These are phyloP conservation scores for Pichia sp. DNA, from an alignment of 1,139 yeast species.

Conservation along the genomic window DNA sequence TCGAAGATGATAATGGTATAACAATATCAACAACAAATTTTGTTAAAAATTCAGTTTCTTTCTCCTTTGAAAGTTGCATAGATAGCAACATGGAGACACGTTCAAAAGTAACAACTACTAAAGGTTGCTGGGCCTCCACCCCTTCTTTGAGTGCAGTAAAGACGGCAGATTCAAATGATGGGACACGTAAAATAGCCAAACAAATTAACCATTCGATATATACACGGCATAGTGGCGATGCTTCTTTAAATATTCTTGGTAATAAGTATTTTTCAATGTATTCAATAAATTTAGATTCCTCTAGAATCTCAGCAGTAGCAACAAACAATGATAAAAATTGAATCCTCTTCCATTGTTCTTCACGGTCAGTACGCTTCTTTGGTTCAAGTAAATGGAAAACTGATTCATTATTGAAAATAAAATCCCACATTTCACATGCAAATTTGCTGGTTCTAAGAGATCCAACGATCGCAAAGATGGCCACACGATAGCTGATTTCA, in stretches of 20 bases:
- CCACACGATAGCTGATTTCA: conserved; percentile 52
- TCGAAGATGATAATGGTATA: conserved; percentile 72
- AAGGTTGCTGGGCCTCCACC: conserved; percentile 37
- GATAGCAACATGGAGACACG: conserved; percentile 53
- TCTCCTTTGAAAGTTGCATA: conserved; percentile 34
- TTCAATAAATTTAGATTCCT: conserved; percentile 20
- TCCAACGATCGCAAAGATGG: conserved; percentile 41
- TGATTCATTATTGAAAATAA: conserved; percentile 37
- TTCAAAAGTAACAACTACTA: conserved; percentile 52
- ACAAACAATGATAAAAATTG: conserved; percentile 51
- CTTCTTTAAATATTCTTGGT: conserved; percentile 43
- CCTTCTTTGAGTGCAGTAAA: conserved; percentile 28
- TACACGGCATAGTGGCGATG: conserved; percentile 69
- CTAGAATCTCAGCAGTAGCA: conserved; percentile 30
- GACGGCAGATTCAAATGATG: conserved; percentile 20
- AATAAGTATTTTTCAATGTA: conserved; percentile 26
- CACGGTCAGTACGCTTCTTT: conserved; percentile 52
- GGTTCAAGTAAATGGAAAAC: conserved; percentile 43
- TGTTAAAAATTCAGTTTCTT: conserved; percentile 29
- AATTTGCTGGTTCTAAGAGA: conserved; percentile 31
- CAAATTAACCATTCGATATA: conserved; percentile 78
- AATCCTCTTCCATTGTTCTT: conserved; percentile 62
- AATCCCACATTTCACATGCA: conserved; percentile 37
- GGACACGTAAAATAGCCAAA: conserved; percentile 28
- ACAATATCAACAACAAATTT: conserved; percentile 32